Base-by-base conservation (phyloP, 1,284 basidiomycete genomes). In the Sporisorium scitamineum region DNA sequence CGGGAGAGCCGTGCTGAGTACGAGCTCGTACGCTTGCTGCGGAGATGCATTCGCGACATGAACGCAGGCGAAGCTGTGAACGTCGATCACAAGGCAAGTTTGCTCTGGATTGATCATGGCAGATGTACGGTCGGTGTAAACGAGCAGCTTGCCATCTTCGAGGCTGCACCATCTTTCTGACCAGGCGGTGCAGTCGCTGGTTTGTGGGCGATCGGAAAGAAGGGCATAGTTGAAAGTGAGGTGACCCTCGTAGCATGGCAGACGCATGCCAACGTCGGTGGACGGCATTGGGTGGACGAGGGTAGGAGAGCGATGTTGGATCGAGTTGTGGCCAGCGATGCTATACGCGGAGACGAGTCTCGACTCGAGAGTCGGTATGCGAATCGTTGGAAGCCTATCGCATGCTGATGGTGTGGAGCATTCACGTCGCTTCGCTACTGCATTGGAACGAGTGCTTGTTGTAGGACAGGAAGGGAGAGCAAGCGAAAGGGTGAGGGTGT, bases 101-200 rank as follows among this genome's bases (percentile, higher is more conserved):
- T 63, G 16, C 9, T 69, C 66, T 11, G 71, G 65, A 24, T 32
- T 44, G 26, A 74, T 52, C 44, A 74, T 58, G 47, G 71, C 71
- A n/a, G 66, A 55, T 18, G 57, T 64, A 31, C 66, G 66, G 32
- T 69, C 71, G 8, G 32, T 50, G 44, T 74, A 74, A n/a, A 74
- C 55, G 29, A 74, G 62, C 14, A 74, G 61, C 48, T 54, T 61
- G 37, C 55, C 71, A 41, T 58, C 71, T 54, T 74, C 71, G 20
- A 74, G 59, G 26, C 71, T 74, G 59, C 71, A 69, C 71, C 71
- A 74, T 31, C 42, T 47, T 41, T 74, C 66, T 3, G 61, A 54
- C 71, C 71, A 74, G 2, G 54, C 69, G 18, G 54, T 63, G 27
- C 61, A 16, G 4, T 54, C 16, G 45, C 61, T 70, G 8, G 61